Evolutionary conservation across 2,329 filamentous ascomycete genomes (phyloP).

Genomic region (Colletotrichum gigasporum): DNA sequence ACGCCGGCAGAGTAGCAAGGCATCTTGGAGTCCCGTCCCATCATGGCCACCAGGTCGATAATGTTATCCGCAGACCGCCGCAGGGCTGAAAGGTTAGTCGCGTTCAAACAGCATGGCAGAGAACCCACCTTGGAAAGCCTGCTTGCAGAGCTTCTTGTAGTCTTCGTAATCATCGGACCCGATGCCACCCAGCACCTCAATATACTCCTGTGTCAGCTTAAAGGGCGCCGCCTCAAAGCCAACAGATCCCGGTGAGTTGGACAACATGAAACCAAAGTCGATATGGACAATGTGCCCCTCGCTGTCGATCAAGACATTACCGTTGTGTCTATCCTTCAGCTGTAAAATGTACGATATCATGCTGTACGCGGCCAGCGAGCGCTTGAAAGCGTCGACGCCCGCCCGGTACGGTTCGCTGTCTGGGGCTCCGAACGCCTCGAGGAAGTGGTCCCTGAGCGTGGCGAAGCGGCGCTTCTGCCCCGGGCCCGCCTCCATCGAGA

Average conservation of each 20-base stretch:
- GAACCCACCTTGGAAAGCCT: constrained; percentile 79
- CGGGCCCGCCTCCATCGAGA: constrained; percentile 74
- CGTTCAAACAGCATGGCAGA: neutral
- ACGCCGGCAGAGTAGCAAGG: constrained; percentile 82
- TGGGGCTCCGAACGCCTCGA: constrained; percentile 78
- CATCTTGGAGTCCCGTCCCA: constrained; percentile 86
- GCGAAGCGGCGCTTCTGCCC: constrained; percentile 79
- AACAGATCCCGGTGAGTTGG: constrained; percentile 84
- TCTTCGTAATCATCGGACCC: constrained; percentile 76
- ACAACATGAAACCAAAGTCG: constrained; percentile 91
- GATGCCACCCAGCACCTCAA: constrained; percentile 82
- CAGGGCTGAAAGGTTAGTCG: constrained; percentile 60
- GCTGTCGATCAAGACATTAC: constrained; percentile 86
- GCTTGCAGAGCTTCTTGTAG: constrained; percentile 83
- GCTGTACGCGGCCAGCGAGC: constrained; percentile 86
- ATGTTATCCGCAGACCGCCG: constrained; percentile 82
- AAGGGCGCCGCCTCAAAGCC: constrained; percentile 89
- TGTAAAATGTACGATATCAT: constrained; percentile 86
- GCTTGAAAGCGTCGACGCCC: constrained; percentile 81
- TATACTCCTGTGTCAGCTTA: constrained; percentile 86
- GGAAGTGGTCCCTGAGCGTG: constrained; percentile 82
- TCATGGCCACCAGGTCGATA: constrained; percentile 84
- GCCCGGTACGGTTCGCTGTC: constrained; percentile 75
- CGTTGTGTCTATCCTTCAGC: constrained; percentile 87
- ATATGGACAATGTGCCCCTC: constrained; percentile 90